These are phyloP conservation scores for Juncus effusus DNA, from an alignment of 176 grass and related monocot species.

Conservation along the genomic window DNA sequence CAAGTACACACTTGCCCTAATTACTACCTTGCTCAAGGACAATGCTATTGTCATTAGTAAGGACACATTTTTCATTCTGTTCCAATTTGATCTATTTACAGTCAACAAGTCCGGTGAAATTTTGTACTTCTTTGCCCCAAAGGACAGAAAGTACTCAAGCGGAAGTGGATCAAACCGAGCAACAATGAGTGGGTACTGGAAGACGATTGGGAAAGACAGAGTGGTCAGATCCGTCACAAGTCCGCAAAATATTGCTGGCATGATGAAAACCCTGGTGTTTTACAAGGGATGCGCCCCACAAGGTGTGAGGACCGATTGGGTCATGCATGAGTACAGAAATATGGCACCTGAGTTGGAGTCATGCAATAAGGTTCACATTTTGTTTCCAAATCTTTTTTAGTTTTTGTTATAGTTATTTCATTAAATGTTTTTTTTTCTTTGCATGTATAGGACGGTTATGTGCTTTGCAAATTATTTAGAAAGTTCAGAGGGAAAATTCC, in stretches of 20 bases:
- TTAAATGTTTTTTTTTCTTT: neutral
- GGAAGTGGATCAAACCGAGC: conserved; percentile 36
- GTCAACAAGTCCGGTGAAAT: conserved; percentile 27
- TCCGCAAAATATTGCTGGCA: conserved; percentile 11
- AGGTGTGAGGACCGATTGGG: conserved; percentile 32
- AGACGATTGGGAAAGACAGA: conserved; percentile 40
- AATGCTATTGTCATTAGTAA: too few species aligned
- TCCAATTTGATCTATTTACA: neutral
- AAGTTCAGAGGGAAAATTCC: conserved; percentile 33
- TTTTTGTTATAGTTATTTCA: conserved; percentile 9
- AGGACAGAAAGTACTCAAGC: conserved; percentile 35
- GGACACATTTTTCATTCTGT: too few species aligned
- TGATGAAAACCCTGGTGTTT: conserved; percentile 52
- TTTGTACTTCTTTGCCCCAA: conserved; percentile 51
- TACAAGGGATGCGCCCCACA: conserved; percentile 37
- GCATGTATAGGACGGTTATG: conserved; percentile 32
- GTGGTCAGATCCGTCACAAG: neutral
- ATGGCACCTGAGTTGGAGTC: too few species aligned
- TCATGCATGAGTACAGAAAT: conserved; percentile 49
- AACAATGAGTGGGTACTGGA: conserved; percentile 43
- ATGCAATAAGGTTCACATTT: too few species aligned
- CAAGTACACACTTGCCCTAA: too few species aligned
- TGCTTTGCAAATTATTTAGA: conserved; percentile 42
- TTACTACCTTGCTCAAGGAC: too few species aligned
- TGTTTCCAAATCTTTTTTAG: too few species aligned